Base-by-base conservation (phyloP, 768 basidiomycete genomes). In the Pisolithus sp. region DNA sequence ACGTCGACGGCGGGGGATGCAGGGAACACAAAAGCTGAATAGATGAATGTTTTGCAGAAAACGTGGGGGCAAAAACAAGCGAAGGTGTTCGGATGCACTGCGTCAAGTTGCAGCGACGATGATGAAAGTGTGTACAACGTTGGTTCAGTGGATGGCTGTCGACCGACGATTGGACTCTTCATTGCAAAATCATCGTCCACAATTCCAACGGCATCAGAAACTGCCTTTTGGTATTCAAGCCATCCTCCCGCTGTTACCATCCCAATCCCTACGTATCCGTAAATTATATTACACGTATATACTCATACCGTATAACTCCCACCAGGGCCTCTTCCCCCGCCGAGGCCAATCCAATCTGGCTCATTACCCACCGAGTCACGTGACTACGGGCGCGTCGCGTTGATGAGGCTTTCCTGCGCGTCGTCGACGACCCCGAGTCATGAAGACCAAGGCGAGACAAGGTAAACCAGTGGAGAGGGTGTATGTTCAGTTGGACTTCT, bases 1-100 rank as follows among this genome's bases (percentile, higher is more conserved):
- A 49, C 21, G 53, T 56, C 51, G 48, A 37, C 71, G 9, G 64
- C 68, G 51, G 62, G 65, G 61, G 41, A 67, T 46, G 53, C 66
- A 66, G 39, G 59, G 57, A 28, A 66, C 39, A 43, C 62, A 63
- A 46, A 66, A 44, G 28, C 38, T 42, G 54, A 64, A 50, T 56
- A 59, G 64, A 48, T 51, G 51, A 60, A 68, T 63, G 54, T 31
- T 62, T 57, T 52, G 2, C 13, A 12, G 12, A 39, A 18, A 46
- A 36, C 53, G 55, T 57, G 20, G 43, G 46, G 55, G 47, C 6
- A 34, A 34, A 23, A 43, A 43, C 21, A 56, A 50, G 50, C 43
- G 48, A 31, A 40, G 44, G 24, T 31, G 37, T 49, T 52, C 53
- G 21, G 24, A 20, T 45, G 43, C 40, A 41, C 40, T 21, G n/a